Conservation (phyloP, 352 stramenopile species). For the Pythium catenulatum region DNA sequence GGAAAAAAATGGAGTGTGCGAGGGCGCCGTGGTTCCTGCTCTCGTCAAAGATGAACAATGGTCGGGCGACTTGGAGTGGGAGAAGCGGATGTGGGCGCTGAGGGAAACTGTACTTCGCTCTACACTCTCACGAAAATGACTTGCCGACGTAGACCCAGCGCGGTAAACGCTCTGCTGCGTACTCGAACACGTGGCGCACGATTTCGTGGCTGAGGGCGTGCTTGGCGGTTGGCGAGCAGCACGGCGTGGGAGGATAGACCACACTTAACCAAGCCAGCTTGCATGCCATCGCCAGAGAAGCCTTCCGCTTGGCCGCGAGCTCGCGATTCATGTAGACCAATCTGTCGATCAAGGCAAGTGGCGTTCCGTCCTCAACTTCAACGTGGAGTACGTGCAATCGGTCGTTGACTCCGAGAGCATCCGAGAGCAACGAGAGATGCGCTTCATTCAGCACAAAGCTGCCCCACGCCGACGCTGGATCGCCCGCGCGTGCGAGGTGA, state of each 20-base stretch:
- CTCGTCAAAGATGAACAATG: too few relatives aligned
- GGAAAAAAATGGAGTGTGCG: too few relatives aligned
- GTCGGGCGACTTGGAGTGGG: too few relatives aligned
- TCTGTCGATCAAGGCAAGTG: not conserved
- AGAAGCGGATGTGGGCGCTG: too few relatives aligned
- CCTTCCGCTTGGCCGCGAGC: not conserved
- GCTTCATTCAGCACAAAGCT: not conserved
- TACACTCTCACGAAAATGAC: too few relatives aligned
- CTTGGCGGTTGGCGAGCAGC: not conserved
- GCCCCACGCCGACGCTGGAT: not conserved
- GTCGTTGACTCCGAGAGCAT: not conserved
- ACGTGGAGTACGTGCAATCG: slow-evolving; percentile 25
- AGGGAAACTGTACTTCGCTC: too few relatives aligned
- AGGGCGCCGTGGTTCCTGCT: too few relatives aligned
- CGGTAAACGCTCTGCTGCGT: not conserved
- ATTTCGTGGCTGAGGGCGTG: slow-evolving; percentile 8
- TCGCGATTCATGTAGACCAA: not conserved
- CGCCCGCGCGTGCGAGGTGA: not conserved
- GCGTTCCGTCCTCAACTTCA: slow-evolving; percentile 11
- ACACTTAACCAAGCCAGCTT: slow-evolving; percentile 34
- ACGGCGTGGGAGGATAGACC: not conserved
- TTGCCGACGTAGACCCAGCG: slow-evolving; percentile 37
- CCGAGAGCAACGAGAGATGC: not conserved
- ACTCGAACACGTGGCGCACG: slow-evolving; percentile 26
- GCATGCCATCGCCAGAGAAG: not conserved